These are phyloP conservation scores for Hygrocybe punicea DNA, from an alignment of 768 basidiomycete species.

Conservation along the genomic window DNA sequence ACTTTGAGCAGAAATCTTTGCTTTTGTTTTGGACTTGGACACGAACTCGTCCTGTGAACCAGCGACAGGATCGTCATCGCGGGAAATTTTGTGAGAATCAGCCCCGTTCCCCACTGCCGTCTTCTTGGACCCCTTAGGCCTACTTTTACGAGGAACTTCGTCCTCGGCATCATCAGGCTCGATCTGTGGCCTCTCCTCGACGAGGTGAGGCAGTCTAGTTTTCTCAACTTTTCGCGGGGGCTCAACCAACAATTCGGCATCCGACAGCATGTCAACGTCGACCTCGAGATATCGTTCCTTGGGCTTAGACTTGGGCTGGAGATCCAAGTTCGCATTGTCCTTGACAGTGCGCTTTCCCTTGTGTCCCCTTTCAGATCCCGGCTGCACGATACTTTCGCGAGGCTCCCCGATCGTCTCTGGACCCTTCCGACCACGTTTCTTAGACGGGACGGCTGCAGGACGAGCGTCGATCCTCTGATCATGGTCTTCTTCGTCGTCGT, in stretches of 20 bases:
- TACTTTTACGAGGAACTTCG: background rate
- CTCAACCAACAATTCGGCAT: background rate
- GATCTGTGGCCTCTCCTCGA: slow-evolving; percentile 5
- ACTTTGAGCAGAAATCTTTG: no score
- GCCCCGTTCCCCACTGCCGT: no score
- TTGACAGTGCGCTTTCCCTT: no score
- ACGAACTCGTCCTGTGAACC: no score
- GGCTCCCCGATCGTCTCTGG: no score
- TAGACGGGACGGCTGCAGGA: background rate
- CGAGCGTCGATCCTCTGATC: no score
- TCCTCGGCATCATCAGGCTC: slow-evolving; percentile 16
- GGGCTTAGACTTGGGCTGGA: background rate
- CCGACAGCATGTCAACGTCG: background rate
- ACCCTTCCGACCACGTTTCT: background rate
- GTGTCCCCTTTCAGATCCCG: no score
- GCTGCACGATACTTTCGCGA: background rate
- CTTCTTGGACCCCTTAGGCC: no score
- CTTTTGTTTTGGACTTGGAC: no score
- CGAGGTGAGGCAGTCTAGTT: no score
- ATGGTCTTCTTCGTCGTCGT: background rate
- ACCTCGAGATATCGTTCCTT: background rate
- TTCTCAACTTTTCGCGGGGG: background rate
- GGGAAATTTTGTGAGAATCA: no score
- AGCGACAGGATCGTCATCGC: no score
- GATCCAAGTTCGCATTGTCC: background rate